Evolutionary conservation across 176 grass and related monocot genomes (phyloP).

Genomic region (Puya raimondii): DNA sequence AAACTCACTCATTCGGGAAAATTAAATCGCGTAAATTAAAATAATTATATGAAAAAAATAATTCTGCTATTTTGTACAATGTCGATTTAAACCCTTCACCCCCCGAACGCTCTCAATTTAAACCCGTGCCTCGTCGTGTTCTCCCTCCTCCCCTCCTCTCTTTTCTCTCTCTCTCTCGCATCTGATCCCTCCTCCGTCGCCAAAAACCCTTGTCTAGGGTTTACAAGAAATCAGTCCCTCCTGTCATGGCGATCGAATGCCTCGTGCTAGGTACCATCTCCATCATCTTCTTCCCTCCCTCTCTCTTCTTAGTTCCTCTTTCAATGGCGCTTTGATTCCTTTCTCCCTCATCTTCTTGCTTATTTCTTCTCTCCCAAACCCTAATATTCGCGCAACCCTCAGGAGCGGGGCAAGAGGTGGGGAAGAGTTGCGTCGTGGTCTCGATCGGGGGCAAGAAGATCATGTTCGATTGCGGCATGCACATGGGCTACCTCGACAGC

Average conservation of each 20-base stretch:
- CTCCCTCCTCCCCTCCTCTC: background rate
- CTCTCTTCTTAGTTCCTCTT: background rate
- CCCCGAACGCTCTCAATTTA: background rate
- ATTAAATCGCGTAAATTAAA: too few relatives aligned
- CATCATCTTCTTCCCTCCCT: background rate
- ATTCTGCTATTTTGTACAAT: too few relatives aligned
- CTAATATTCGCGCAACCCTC: background rate
- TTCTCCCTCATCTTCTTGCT: background rate
- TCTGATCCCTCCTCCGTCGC: background rate
- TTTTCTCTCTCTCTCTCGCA: background rate
- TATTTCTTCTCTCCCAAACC: background rate
- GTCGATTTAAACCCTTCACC: too few relatives aligned
- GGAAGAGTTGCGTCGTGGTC: slow-evolving; percentile 85
- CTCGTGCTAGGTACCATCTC: slow-evolving; percentile 52
- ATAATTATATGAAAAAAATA: too few relatives aligned
- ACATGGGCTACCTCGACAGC: slow-evolving; percentile 68
- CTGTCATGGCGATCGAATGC: slow-evolving; percentile 75
- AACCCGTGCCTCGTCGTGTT: background rate
- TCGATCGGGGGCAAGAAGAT: slow-evolving; percentile 63
- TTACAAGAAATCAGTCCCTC: background rate
- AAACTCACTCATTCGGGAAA: too few relatives aligned
- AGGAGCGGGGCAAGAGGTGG: slow-evolving; percentile 93
- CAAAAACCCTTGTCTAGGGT: background rate
- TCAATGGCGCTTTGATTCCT: background rate
- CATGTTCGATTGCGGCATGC: slow-evolving; percentile 98